A percentile compares a stretch with the other conserved stretches of the same genome.
These are phyloP conservation scores for Rhytidiadelphus loreus DNA, from an alignment of 225 moss, liverwort and hornwort genomes.

Conservation along the genomic window DNA sequence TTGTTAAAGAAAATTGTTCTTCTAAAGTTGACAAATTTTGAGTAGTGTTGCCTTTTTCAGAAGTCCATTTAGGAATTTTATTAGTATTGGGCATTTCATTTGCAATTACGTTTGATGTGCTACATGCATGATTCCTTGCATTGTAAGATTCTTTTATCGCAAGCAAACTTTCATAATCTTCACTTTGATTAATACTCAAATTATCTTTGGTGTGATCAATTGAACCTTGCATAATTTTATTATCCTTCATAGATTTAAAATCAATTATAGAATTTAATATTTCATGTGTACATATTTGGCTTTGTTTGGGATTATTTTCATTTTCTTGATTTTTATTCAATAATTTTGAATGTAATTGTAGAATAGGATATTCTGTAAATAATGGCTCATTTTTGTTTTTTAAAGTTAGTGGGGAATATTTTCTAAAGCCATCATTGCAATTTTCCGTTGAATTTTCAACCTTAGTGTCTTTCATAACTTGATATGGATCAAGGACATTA, in stretches of 20 bases:
- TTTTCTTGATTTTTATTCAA: background rate
- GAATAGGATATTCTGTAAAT: background rate
- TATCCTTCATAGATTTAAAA: background rate
- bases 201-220: background rate
- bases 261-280: background rate
- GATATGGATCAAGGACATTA: background rate
- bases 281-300: background rate
- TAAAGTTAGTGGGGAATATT: background rate
- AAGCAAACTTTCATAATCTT: background rate
- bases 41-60: background rate
- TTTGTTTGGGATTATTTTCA: background rate
- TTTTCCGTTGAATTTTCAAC: background rate
- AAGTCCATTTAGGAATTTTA: background rate
- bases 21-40: background rate
- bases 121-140: accelerated
- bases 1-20: too few relatives aligned
- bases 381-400: background rate
- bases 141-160: background rate
- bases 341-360: background rate
- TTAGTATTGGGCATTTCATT: background rate
- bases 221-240: background rate
- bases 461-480: background rate
- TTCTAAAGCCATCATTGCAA: background rate
- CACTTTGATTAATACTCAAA: background rate
- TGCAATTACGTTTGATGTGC: background rate